phyloP scores from a whole-genome alignment of 257 asterid genomes.

The Echites panduratus region DNA sequence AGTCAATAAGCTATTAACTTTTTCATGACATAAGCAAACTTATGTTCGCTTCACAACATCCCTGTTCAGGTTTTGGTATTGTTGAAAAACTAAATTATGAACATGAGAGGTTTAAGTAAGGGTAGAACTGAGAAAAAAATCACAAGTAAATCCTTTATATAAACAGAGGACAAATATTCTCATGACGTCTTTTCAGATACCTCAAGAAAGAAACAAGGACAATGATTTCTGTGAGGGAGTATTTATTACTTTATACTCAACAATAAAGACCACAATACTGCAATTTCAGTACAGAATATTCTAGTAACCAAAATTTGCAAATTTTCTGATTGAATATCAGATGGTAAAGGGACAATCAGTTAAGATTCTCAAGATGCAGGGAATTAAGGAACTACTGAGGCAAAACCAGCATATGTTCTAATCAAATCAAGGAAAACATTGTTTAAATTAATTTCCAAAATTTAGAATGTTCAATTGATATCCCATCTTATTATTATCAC shows the following conservation, averaged over 20 bases:
- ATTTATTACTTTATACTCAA: background rate
- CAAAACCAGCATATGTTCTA: background rate
- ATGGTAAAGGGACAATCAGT: background rate
- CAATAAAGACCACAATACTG: background rate
- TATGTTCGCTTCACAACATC: no score
- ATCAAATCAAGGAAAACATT: background rate
- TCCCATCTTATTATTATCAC: background rate
- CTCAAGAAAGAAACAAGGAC: no score
- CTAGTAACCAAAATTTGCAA: background rate
- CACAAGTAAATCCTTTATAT: no score
- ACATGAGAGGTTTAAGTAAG: no score
- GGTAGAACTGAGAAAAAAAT: no score
- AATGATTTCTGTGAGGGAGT: no score
- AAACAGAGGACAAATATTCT: no score
- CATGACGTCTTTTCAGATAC: no score
- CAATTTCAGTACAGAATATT: background rate
- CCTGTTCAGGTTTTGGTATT: no score
- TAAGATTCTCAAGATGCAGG: background rate
- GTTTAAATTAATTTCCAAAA: background rate
- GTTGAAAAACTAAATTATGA: no score
- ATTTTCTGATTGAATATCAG: background rate
- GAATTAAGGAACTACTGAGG: background rate
- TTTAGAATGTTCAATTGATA: background rate
- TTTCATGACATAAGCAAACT: no score
- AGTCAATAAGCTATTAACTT: no score